A percentile compares a stretch with the other conserved stretches of the same genome.
These are phyloP conservation scores for Termitomyces sp. DNA, from an alignment of 768 basidiomycete species.

Conservation along the genomic window DNA sequence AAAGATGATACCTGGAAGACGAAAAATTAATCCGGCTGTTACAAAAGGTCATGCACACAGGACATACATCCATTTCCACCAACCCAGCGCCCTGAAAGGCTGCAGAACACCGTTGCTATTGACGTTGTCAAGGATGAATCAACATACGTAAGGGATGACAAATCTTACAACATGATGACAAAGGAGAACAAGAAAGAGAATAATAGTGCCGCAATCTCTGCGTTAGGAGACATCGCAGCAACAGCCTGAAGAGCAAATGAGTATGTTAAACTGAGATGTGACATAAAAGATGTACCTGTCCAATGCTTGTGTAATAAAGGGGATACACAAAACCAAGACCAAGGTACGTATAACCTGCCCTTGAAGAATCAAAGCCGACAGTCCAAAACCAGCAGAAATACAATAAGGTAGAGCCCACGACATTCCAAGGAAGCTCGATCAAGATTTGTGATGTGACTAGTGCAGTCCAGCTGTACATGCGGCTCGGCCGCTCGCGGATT, in stretches of 20 bases:
- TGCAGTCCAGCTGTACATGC: constrained; percentile 63
- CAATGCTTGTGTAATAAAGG: constrained; percentile 55
- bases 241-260: constrained; percentile 39
- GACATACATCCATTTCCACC: constrained; percentile 63
- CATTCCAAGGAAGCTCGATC: constrained; percentile 58
- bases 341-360: constrained; percentile 58
- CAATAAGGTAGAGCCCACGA: constrained; percentile 49
- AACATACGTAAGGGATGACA: background rate
- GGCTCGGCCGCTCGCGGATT: constrained; percentile 59
- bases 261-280: background rate
- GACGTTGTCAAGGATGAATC: background rate
- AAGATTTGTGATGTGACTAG: constrained; percentile 49
- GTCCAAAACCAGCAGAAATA: constrained; percentile 72
- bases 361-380: constrained; percentile 47
- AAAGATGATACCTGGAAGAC: constrained; percentile 27
- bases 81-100: constrained; percentile 49
- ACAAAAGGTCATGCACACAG: too few species aligned
- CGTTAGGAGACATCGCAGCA: constrained; percentile 51
- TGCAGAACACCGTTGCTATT: constrained; percentile 57
- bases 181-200: constrained; percentile 52
- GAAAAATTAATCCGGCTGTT: too few species aligned
- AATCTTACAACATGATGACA: constrained; percentile 46
- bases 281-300: constrained; percentile 26
- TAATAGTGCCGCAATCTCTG: constrained; percentile 47
- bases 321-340: constrained; percentile 50